Evolutionary conservation across 2,329 filamentous ascomycete species (phyloP).

Genomic region (Xylariomycetidae sp.): DNA sequence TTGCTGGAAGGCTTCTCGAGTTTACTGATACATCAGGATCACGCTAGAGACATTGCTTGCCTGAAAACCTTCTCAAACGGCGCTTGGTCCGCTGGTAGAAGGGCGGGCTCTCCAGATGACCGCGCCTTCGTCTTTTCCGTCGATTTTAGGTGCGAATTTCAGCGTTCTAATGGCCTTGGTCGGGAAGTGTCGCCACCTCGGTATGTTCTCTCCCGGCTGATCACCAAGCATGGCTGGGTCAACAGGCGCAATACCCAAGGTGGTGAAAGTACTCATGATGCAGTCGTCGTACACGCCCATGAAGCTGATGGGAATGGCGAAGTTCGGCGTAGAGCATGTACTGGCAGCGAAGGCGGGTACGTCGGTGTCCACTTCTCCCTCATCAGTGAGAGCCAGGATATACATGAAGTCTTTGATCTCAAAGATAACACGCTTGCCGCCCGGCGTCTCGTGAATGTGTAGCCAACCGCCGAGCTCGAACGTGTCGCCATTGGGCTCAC

Average conservation of each 20-base stretch:
- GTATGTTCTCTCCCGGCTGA: not conserved
- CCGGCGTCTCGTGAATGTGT: conserved; percentile 24
- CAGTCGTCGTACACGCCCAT: conserved; percentile 41
- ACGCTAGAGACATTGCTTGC: too few relatives aligned
- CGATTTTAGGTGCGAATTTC: conserved; percentile 8
- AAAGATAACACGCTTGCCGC: conserved; percentile 34
- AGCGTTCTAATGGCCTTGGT: conserved; percentile 12
- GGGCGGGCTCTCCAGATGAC: too few relatives aligned
- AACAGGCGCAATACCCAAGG: conserved; percentile 1
- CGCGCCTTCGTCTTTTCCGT: too few relatives aligned
- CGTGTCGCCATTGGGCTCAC: conserved; percentile 30
- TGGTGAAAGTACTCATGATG: conserved; percentile 38
- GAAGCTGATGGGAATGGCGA: conserved; percentile 36
- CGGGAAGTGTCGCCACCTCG: conserved; percentile 3
- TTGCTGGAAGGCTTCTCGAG: too few relatives aligned
- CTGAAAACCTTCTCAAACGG: too few relatives aligned
- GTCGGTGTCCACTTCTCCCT: conserved; percentile 23
- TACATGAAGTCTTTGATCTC: conserved; percentile 38
- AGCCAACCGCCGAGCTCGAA: conserved; percentile 43
- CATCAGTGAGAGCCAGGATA: conserved; percentile 32
- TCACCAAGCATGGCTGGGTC: not conserved
- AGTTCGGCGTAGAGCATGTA: conserved; percentile 4
- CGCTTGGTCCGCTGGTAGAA: too few relatives aligned
- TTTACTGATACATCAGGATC: too few relatives aligned
- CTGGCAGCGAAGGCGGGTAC: conserved; percentile 14